phyloP scores from a whole-genome alignment of 352 stramenopile species.

The Pythium brassicae region DNA sequence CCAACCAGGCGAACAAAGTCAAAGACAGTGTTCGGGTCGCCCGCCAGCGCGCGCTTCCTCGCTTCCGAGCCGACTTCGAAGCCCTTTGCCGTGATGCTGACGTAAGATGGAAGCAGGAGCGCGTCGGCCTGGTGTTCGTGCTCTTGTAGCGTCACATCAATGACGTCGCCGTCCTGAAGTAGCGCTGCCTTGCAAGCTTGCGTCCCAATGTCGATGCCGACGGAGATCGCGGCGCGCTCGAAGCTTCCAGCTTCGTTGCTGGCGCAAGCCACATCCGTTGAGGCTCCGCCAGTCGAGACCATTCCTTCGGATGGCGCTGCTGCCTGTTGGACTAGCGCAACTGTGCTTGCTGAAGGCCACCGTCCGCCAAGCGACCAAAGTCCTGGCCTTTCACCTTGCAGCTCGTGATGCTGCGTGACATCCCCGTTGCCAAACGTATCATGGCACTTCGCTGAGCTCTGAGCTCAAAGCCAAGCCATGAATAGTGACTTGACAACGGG shows the following conservation, averaged over 20 bases:
- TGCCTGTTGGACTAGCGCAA: neutral
- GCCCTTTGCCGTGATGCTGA: slow-evolving; percentile 4
- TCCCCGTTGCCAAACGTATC: neutral
- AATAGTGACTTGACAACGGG: too few species aligned
- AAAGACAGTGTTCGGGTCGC: slow-evolving; percentile 25
- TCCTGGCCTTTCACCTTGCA: neutral
- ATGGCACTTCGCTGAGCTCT: neutral
- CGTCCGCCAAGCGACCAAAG: neutral
- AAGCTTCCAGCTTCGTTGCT: too few species aligned
- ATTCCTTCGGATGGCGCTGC: neutral
- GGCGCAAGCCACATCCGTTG: neutral
- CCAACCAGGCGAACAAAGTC: slow-evolving; percentile 26
- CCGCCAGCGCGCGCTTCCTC: slow-evolving; percentile 1
- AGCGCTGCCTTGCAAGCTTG: slow-evolving; percentile 5
- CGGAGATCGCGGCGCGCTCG: neutral
- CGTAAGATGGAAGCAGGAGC: slow-evolving; percentile 1
- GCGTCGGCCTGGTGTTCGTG: neutral
- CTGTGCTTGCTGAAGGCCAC: neutral
- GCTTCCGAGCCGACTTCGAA: slow-evolving; percentile 4
- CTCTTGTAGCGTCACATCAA: neutral
- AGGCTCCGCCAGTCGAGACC: neutral
- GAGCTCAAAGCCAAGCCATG: neutral
- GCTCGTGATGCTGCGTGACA: neutral
- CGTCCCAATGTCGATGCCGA: slow-evolving; percentile 12
- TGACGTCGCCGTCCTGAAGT: neutral